A percentile compares a stretch with the other conserved stretches of the same genome.
These are phyloP conservation scores for Sclerospora graminicola DNA, from an alignment of 352 stramenopile genomes.

Conservation along the genomic window DNA sequence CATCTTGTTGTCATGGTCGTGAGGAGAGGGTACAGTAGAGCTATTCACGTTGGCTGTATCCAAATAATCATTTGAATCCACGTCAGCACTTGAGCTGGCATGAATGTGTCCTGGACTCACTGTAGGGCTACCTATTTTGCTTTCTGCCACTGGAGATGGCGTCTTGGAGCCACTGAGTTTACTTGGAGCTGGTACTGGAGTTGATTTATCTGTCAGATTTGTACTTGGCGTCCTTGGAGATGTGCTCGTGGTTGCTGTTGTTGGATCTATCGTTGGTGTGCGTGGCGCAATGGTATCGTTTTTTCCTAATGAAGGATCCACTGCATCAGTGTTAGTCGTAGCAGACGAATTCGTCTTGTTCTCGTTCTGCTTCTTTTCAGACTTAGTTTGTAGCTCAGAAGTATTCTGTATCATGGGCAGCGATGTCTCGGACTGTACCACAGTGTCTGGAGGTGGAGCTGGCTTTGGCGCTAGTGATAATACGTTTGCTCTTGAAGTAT, in stretches of 20 bases:
- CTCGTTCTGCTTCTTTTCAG: conserved; percentile 1
- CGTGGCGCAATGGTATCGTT: no score
- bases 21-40: neutral
- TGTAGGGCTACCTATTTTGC: conserved; percentile 1
- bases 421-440: neutral
- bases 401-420: conserved; percentile 4
- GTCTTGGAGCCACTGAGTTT: conserved; percentile 12
- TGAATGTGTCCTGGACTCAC: conserved; percentile 15
- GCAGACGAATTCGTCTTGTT: no score
- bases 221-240: conserved; percentile 3
- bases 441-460: neutral
- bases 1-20: neutral
- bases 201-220: neutral
- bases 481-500: no score
- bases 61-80: conserved; percentile 3
- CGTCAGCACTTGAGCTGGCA: conserved; percentile 16
- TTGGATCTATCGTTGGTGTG: neutral
- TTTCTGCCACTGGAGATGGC: neutral
- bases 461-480: neutral
- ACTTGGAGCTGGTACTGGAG: conserved; percentile 1
- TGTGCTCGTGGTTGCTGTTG: neutral
- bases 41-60: neutral
- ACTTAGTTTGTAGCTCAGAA: neutral
- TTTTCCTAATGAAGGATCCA: conserved; percentile 5
- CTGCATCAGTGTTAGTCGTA: conserved; percentile 7